A percentile compares a stretch with the other conserved stretches of the same genome.
These are phyloP conservation scores for Globisporangium heterothallicum DNA, from an alignment of 352 stramenopile genomes.

Conservation along the genomic window DNA sequence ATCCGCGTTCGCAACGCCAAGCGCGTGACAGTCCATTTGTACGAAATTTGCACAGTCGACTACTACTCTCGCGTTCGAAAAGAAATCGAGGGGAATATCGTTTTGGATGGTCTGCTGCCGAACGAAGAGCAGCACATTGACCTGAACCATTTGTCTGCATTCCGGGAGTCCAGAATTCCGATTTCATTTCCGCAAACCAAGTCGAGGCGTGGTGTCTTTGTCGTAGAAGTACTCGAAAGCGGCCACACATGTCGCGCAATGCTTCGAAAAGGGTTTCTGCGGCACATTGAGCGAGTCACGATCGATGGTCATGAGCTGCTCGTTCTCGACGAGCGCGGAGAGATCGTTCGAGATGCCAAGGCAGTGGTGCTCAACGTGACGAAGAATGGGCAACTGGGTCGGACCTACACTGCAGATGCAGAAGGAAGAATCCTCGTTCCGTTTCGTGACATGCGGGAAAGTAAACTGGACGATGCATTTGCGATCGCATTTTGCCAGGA, in stretches of 20 bases:
- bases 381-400: slow-evolving; percentile 27
- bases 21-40: slow-evolving; percentile 47
- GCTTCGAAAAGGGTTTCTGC: slow-evolving; percentile 49
- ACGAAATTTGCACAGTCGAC: slow-evolving; percentile 55
- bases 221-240: slow-evolving; percentile 59
- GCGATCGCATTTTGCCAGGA: slow-evolving; percentile 32
- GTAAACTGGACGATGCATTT: slow-evolving; percentile 24
- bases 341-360: slow-evolving; percentile 25
- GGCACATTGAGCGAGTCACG: slow-evolving; percentile 39
- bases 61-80: slow-evolving; percentile 41
- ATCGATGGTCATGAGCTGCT: slow-evolving; percentile 40
- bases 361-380: slow-evolving; percentile 40
- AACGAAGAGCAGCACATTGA: slow-evolving; percentile 50
- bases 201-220: slow-evolving; percentile 38
- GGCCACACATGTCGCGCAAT: slow-evolving; percentile 50
- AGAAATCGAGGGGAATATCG: slow-evolving; percentile 46
- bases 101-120: slow-evolving; percentile 47
- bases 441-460: slow-evolving; percentile 30
- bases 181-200: slow-evolving; percentile 21
- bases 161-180: slow-evolving; percentile 36
- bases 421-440: slow-evolving; percentile 35
- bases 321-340: slow-evolving; percentile 42
- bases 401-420: slow-evolving; percentile 23
- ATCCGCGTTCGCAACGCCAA: slow-evolving; percentile 46
- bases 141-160: slow-evolving; percentile 36